These are phyloP conservation scores for Leccinum broughii DNA, from an alignment of 768 basidiomycete species.

Conservation along the genomic window DNA sequence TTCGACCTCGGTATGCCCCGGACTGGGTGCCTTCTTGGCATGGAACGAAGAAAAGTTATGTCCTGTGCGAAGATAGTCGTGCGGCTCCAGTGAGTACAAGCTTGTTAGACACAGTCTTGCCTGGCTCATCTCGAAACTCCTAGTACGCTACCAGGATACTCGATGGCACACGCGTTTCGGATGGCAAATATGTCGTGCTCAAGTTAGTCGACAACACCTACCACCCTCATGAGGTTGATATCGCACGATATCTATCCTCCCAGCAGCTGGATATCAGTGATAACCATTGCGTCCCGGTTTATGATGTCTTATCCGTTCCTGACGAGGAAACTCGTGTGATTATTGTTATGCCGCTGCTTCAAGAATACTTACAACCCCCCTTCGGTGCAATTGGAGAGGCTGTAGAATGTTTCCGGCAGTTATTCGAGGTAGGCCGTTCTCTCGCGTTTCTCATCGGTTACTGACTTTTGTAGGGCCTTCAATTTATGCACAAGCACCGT, in stretches of 20 bases:
- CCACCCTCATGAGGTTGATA: slow-evolving; percentile 33
- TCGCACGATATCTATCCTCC: slow-evolving; percentile 25
- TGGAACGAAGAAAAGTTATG: too few species aligned
- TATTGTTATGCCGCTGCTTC: slow-evolving; percentile 39
- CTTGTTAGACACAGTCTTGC: too few species aligned
- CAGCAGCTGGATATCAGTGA: background rate
- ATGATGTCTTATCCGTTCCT: slow-evolving; percentile 22
- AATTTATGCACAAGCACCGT: background rate
- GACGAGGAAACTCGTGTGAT: slow-evolving; percentile 10
- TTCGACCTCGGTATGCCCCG: slow-evolving; percentile 24
- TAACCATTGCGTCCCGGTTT: slow-evolving; percentile 39
- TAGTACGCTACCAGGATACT: slow-evolving; percentile 18
- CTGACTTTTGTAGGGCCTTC: background rate
- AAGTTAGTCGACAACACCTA: slow-evolving; percentile 24
- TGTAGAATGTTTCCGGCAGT: background rate
- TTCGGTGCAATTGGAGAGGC: background rate
- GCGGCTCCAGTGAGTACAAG: too few species aligned
- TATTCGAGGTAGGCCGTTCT: background rate
- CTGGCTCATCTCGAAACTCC: slow-evolving; percentile 17
- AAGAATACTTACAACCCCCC: slow-evolving; percentile 16
- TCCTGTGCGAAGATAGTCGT: too few species aligned
- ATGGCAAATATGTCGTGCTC: slow-evolving; percentile 31
- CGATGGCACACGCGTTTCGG: slow-evolving; percentile 32
- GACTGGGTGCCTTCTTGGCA: too few species aligned
- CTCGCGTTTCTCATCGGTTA: background rate